Conservation (phyloP, 1,284 basidiomycete species). For the Puccinia polysora region DNA sequence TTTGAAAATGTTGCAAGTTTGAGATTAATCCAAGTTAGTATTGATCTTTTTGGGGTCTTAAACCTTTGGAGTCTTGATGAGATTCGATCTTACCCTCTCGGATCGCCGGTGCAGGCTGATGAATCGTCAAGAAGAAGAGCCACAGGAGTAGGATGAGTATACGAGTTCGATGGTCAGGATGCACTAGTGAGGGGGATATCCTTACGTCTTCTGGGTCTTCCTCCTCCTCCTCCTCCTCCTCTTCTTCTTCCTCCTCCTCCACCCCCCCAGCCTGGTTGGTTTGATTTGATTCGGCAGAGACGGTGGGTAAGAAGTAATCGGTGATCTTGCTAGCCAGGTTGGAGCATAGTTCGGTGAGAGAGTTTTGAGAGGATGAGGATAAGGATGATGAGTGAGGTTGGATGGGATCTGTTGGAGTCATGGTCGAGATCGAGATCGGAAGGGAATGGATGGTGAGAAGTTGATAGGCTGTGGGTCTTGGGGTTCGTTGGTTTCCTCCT, state of each 20-base stretch:
- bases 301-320: constrained; percentile 26
- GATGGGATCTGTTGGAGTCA: not conserved
- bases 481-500: too few relatives aligned
- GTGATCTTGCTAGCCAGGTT: constrained; percentile 17
- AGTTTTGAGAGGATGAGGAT: not conserved
- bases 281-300: constrained; percentile 23
- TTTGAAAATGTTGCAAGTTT: too few relatives aligned
- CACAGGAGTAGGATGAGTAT: not conserved
- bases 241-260: constrained; percentile 9
- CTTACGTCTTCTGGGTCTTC: constrained; percentile 42
- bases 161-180: not conserved
- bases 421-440: too few relatives aligned
- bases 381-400: not conserved
- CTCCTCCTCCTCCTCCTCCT: constrained; percentile 27
- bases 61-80: too few relatives aligned
- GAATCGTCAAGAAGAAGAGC: not conserved
- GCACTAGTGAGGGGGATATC: not conserved
- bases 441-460: too few relatives aligned
- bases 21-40: too few relatives aligned
- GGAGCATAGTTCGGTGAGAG: constrained; percentile 31
- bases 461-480: too few relatives aligned
- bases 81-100: constrained; percentile 40
- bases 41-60: too few relatives aligned
- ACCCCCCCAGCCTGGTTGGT: not conserved
- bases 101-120: constrained; percentile 38